phyloP scores from a whole-genome alignment of 345 rosid species.

The Camelina sativa region DNA sequence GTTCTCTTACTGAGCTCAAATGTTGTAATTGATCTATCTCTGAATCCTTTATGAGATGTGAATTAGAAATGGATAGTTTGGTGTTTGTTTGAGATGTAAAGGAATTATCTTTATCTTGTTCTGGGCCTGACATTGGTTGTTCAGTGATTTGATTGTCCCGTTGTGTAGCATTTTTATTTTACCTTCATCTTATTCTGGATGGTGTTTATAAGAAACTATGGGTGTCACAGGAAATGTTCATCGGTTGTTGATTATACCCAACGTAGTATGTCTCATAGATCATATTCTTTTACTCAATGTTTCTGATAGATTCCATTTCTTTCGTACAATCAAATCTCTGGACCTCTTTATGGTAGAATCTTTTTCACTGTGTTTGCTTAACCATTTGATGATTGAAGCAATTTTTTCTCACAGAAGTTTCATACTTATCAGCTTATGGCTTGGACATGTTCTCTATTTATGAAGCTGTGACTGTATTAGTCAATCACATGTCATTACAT shows the following conservation, averaged over 20 bases:
- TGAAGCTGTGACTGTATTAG: not conserved
- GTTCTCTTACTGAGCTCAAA: not conserved
- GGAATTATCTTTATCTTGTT: not conserved
- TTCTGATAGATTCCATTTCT: not conserved
- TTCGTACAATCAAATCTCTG: not conserved
- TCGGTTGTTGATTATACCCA: not conserved
- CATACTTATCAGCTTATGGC: not conserved
- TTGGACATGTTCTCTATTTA: not conserved
- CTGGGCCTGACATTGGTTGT: not conserved
- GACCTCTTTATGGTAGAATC: not conserved
- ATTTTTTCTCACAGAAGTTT: not conserved
- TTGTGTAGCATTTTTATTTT: not conserved
- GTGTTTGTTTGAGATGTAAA: not conserved
- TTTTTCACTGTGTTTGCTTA: not conserved
- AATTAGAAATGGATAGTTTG: not conserved
- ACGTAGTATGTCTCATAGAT: too few species aligned
- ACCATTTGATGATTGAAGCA: not conserved
- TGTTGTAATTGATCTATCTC: not conserved
- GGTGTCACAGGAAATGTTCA: not conserved
- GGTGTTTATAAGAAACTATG: not conserved
- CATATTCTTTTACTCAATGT: not conserved
- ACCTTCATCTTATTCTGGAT: not conserved
- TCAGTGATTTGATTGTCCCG: constrained; percentile 2
- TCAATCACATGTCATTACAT: not conserved
- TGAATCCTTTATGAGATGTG: not conserved